Conservation (phyloP, 352 stramenopile genomes). For the Globisporangium abappressorium region DNA sequence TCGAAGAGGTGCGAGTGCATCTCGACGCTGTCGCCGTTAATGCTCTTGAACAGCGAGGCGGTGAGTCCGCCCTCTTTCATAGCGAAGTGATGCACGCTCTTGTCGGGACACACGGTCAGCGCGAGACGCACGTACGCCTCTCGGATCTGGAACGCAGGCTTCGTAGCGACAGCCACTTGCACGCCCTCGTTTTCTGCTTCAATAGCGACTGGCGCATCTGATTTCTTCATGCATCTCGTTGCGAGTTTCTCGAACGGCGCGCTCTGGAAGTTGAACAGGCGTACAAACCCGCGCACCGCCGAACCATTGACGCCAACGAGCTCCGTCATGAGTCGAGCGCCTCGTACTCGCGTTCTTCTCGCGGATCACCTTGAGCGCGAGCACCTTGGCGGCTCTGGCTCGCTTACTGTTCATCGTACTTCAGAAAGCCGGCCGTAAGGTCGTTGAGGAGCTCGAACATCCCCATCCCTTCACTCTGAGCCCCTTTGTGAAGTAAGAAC, state of each 20-base stretch:
- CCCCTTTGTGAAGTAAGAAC: background rate
- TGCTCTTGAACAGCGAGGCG: conserved; percentile 67
- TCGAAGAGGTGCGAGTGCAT: conserved; percentile 49
- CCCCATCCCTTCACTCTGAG: background rate
- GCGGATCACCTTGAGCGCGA: conserved; percentile 65
- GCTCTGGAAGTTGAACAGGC: conserved; percentile 79
- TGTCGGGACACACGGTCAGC: no score
- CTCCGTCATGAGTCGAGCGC: conserved; percentile 56
- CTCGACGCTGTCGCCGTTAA: conserved; percentile 66
- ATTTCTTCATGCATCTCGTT: conserved; percentile 57
- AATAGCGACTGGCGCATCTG: conserved; percentile 15
- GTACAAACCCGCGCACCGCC: conserved; percentile 64
- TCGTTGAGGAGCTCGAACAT: conserved; percentile 1
- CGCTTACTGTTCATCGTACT: background rate
- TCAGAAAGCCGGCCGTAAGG: background rate
- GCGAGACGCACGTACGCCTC: conserved; percentile 42
- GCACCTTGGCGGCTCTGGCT: conserved; percentile 39
- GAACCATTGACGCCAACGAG: conserved; percentile 41
- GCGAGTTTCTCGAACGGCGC: conserved; percentile 58
- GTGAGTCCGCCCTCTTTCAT: conserved; percentile 48
- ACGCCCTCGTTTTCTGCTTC: conserved; percentile 2
- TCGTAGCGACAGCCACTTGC: background rate
- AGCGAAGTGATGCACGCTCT: no score
- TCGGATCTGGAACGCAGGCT: conserved; percentile 57
- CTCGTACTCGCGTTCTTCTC: conserved; percentile 65